Conservation (phyloP, 306 rosid genomes). For the Prinsepia uniflora region DNA sequence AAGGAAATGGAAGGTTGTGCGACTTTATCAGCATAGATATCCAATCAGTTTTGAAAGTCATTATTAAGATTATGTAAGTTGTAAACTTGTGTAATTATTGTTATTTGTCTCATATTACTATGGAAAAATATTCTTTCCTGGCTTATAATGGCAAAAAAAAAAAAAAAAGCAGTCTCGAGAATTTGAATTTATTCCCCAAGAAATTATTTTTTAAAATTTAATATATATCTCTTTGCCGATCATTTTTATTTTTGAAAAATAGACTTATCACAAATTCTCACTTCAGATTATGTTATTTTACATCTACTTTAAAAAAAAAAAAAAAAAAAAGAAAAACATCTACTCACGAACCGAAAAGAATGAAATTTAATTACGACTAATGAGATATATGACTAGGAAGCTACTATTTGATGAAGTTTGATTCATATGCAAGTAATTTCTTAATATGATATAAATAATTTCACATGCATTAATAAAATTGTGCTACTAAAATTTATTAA, state of each 20-base stretch:
- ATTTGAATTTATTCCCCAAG: background rate
- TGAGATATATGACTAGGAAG: background rate
- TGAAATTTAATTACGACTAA: background rate
- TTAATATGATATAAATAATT: background rate
- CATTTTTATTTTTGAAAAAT: background rate
- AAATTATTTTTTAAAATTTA: background rate
- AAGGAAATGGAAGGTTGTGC: no score
- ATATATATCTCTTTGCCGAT: background rate
- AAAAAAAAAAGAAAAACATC: no score
- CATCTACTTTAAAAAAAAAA: no score
- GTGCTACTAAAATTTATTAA: background rate
- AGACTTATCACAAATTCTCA: background rate
- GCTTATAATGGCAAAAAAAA: background rate
- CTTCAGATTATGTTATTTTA: background rate
- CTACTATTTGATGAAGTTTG: background rate
- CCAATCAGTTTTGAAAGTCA: background rate
- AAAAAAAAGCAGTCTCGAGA: background rate
- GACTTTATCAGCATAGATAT: background rate
- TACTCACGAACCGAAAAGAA: background rate
- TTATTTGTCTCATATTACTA: background rate
- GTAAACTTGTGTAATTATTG: background rate
- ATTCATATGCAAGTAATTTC: background rate
- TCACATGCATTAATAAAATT: background rate
- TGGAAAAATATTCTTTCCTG: background rate
- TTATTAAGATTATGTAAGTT: background rate